Percentiles rank a stretch among this genome's conserved stretches.
phyloP scores from a whole-genome alignment of 257 asterid species.

The Paraleonurus japonicus region DNA sequence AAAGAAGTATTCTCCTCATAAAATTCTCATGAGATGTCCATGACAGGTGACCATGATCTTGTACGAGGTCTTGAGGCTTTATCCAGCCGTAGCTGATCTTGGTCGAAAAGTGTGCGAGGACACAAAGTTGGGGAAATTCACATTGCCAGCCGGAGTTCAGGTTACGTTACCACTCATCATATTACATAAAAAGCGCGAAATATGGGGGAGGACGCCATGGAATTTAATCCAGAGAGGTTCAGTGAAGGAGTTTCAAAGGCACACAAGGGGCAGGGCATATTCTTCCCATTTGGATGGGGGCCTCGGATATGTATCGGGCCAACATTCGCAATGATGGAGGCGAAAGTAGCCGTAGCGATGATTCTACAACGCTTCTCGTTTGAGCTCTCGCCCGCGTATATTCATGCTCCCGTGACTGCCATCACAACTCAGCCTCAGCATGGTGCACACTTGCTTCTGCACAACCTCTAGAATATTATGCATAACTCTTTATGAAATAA shows the following conservation, averaged over 20 bases:
- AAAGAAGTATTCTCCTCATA: too few species aligned
- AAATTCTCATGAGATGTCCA: neutral
- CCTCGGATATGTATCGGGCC: conserved; percentile 44
- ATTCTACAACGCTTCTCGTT: conserved; percentile 40
- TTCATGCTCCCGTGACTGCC: conserved; percentile 28
- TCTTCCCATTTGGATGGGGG: conserved; percentile 48
- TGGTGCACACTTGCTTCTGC: conserved; percentile 33
- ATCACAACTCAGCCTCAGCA: conserved; percentile 35
- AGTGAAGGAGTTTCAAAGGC: conserved; percentile 39
- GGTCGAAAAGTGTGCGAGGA: conserved; percentile 25
- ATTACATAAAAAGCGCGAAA: conserved; percentile 21
- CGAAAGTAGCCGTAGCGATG: conserved; percentile 31
- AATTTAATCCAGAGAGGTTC: conserved; percentile 45
- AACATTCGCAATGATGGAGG: conserved; percentile 36
- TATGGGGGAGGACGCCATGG: conserved; percentile 48
- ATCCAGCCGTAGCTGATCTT: conserved; percentile 20
- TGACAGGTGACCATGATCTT: conserved; percentile 44
- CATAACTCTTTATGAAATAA: too few species aligned
- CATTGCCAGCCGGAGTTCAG: conserved; percentile 34
- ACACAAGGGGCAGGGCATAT: conserved; percentile 23
- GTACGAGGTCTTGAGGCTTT: conserved; percentile 40
- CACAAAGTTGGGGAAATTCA: conserved; percentile 27
- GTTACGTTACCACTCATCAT: conserved; percentile 14
- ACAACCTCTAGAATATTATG: neutral
- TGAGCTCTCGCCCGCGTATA: conserved; percentile 38